Base-by-base conservation (phyloP, 192 early-diverging fungal species). In the Backusella tarrabulga region DNA sequence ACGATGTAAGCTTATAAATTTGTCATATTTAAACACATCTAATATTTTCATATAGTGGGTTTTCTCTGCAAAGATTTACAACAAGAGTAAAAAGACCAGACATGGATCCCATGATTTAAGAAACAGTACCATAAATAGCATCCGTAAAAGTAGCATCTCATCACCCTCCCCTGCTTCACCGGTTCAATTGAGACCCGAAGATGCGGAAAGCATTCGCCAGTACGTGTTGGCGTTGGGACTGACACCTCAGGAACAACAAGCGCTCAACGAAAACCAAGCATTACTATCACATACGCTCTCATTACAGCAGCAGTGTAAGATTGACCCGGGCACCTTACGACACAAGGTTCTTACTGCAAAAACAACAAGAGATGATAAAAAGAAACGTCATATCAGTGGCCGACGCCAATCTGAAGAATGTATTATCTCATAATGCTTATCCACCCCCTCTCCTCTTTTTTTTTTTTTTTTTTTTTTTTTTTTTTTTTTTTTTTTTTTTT, bases 1-100 rank as follows among this genome's bases (percentile, higher is more conserved):
- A 82, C 17, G 80, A 82, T 75, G 80, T 78, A 76, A 70, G 77
- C 5, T 32, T 32, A 3, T 32, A 32, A 1, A 32, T 32, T 32
- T 3, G 32, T 32, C 32, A 32, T 32, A 32, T 32, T 32, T 32
- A 32, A 32, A 3, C 32, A 32, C 3, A 32, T 32, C 12, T 34
- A 67, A 44, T 6, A 29, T 70, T 0, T 32, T 69, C 17, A 32
- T 34, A 34, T 74, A 82, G 80, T 82, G 80, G 80, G 80, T 78
- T 14, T 76, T 82, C 50, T 78, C 80, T 72, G 80, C 80, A 34
- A 82, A 82, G 60, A 67, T 78, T 6, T 82, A 82, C 44, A 78
- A 78, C 29, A 69, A 63, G 14, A 68, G 44, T 5, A 36, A 29
- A 41, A 72, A 72, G 32, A 44, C 71, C 50, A 46, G 35, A 21